A percentile compares a stretch with the other conserved stretches of the same genome.
These are phyloP conservation scores for Aureobasidium subglaciale DNA, from an alignment of 2,329 filamentous ascomycete genomes.

Conservation along the genomic window DNA sequence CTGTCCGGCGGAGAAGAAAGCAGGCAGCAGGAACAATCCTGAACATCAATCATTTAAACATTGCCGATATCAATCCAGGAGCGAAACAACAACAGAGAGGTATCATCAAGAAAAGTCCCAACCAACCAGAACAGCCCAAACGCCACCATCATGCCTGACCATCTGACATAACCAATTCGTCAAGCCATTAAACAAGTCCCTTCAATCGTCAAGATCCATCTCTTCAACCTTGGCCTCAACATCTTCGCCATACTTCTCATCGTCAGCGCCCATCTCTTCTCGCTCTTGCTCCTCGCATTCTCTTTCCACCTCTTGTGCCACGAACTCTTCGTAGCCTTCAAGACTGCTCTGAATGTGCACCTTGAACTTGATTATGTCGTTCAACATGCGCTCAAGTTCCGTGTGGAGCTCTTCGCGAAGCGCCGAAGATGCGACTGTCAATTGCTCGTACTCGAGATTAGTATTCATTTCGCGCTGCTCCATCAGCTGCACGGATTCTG, in stretches of 20 bases:
- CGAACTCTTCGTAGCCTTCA: slow-evolving; percentile 90
- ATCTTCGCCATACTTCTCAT: slow-evolving; percentile 8
- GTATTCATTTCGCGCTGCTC: slow-evolving; percentile 95
- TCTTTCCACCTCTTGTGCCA: slow-evolving; percentile 80
- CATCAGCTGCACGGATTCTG: slow-evolving; percentile 82
- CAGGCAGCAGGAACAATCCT: not conserved
- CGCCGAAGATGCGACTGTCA: slow-evolving; percentile 74
- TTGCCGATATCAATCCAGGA: not conserved
- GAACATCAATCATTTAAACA: not conserved
- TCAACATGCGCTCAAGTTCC: slow-evolving; percentile 89
- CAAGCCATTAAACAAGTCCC: not conserved
- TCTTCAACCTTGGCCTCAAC: slow-evolving; percentile 2
- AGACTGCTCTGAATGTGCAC: slow-evolving; percentile 89
- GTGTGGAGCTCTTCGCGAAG: slow-evolving; percentile 97
- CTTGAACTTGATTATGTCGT: slow-evolving; percentile 98
- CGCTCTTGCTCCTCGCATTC: slow-evolving; percentile 46
- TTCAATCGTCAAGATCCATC: slow-evolving; percentile 11
- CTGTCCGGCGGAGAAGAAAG: not conserved
- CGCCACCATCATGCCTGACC: not conserved
- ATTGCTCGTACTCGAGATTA: slow-evolving; percentile 93
- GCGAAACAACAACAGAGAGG: slow-evolving; percentile 5
- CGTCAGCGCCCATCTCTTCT: slow-evolving; percentile 18
- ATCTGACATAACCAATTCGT: not conserved
- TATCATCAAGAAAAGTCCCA: slow-evolving; percentile 7
- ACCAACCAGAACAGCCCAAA: not conserved